phyloP scores from a whole-genome alignment of 768 basidiomycete genomes.

The Lyophyllum shimeji region DNA sequence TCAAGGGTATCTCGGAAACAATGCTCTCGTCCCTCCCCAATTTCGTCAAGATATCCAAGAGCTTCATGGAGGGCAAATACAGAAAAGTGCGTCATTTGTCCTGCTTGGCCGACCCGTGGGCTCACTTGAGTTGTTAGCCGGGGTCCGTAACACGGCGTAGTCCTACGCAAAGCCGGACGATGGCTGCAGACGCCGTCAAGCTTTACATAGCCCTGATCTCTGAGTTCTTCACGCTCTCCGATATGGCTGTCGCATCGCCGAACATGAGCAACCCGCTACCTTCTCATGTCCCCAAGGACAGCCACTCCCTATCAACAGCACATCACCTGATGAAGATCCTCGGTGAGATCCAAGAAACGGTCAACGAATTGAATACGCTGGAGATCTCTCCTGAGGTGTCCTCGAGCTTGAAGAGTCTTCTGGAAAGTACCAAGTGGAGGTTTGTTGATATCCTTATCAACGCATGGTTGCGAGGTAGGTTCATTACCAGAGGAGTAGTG shows the following conservation, averaged over 20 bases:
- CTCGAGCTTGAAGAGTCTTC: slow-evolving; percentile 65
- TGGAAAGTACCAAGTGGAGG: slow-evolving; percentile 85
- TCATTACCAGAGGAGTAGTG: neutral
- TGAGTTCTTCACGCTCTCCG: slow-evolving; percentile 80
- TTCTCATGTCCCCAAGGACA: slow-evolving; percentile 64
- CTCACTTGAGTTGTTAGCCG: slow-evolving; percentile 16
- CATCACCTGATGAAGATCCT: slow-evolving; percentile 80
- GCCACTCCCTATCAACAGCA: slow-evolving; percentile 80
- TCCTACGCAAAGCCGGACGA: slow-evolving; percentile 74
- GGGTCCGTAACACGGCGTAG: slow-evolving; percentile 64
- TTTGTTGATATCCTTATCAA: slow-evolving; percentile 80
- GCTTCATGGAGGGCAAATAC: slow-evolving; percentile 92
- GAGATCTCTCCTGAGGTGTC: slow-evolving; percentile 78
- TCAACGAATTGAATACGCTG: slow-evolving; percentile 75
- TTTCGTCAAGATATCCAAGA: slow-evolving; percentile 92
- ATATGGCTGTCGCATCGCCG: slow-evolving; percentile 65
- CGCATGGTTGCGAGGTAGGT: slow-evolving; percentile 81
- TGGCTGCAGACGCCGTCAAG: slow-evolving; percentile 81
- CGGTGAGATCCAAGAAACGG: slow-evolving; percentile 83
- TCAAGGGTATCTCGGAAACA: slow-evolving; percentile 85
- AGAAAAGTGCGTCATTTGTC: slow-evolving; percentile 58
- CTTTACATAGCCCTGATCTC: slow-evolving; percentile 77
- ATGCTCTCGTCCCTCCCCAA: slow-evolving; percentile 83
- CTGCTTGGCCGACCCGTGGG: too few species aligned
- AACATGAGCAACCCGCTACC: slow-evolving; percentile 41